These are phyloP conservation scores for Phaeoacremonium minimum DNA, from an alignment of 2,329 filamentous ascomycete genomes.

Conservation along the genomic window DNA sequence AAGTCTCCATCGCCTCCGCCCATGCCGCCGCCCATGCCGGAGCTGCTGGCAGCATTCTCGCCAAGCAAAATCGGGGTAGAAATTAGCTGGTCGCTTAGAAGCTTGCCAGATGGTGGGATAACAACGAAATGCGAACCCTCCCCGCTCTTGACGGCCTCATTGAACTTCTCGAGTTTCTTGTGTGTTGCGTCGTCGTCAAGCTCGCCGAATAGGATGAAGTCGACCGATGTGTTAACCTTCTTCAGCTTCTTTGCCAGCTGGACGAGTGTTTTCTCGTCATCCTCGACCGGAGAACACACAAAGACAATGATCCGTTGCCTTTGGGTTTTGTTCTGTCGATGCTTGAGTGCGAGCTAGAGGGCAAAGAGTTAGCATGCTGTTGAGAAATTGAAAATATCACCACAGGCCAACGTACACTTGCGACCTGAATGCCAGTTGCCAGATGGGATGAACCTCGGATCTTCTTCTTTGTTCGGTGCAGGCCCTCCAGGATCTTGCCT, in stretches of 20 bases:
- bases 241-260: slow-evolving; percentile 98
- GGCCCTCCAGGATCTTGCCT: slow-evolving; percentile 87
- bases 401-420: slow-evolving; percentile 71
- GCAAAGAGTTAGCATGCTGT: no score
- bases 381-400: no score
- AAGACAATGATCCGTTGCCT: slow-evolving; percentile 96
- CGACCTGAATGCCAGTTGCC: slow-evolving; percentile 91
- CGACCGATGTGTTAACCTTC: slow-evolving; percentile 91
- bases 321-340: slow-evolving; percentile 96
- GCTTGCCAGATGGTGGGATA: slow-evolving; percentile 83
- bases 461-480: slow-evolving; percentile 86
- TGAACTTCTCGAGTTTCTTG: slow-evolving; percentile 91
- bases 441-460: slow-evolving; percentile 86
- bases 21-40: slow-evolving; percentile 51
- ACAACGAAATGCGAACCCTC: slow-evolving; percentile 90
- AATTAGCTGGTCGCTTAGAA: slow-evolving; percentile 88
- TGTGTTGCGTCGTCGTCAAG: slow-evolving; percentile 82
- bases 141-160: slow-evolving; percentile 84
- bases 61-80: slow-evolving; percentile 86
- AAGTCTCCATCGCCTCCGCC: slow-evolving; percentile 62
- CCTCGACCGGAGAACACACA: slow-evolving; percentile 85
- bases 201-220: slow-evolving; percentile 93
- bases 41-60: slow-evolving; percentile 62
- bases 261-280: slow-evolving; percentile 83
- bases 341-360: slow-evolving; percentile 89